These are phyloP conservation scores for Fusarium tuaranense DNA, from an alignment of 2,329 filamentous ascomycete genomes.

Conservation along the genomic window DNA sequence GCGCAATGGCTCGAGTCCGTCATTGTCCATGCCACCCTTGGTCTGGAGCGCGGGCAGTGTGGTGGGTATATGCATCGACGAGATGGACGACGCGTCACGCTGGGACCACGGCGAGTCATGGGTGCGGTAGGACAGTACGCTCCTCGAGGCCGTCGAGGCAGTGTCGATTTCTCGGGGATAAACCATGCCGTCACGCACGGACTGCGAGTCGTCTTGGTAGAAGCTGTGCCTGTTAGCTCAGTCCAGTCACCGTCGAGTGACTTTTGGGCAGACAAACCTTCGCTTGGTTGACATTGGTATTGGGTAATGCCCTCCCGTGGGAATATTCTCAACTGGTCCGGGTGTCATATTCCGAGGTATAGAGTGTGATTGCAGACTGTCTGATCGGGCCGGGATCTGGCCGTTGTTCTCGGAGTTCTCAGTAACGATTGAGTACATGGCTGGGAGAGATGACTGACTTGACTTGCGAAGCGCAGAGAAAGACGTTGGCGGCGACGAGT, in stretches of 20 bases:
- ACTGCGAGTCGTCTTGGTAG: constrained; percentile 5
- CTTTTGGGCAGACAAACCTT: constrained; percentile 4
- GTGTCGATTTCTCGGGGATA: not conserved
- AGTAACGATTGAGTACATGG: not conserved
- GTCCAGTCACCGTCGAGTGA: not conserved
- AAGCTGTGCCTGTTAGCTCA: constrained; percentile 11
- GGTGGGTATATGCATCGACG: constrained; percentile 27
- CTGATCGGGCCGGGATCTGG: constrained; percentile 3
- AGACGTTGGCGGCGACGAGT: not conserved
- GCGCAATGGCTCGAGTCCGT: constrained; percentile 33
- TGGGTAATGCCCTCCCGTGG: not conserved
- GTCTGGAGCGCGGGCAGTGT: constrained; percentile 33
- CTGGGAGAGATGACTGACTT: not conserved
- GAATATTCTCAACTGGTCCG: not conserved
- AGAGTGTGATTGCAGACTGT: not conserved
- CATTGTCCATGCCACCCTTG: constrained; percentile 31
- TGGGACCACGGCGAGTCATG: constrained; percentile 29
- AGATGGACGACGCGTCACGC: constrained; percentile 32
- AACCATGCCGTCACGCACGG: not conserved
- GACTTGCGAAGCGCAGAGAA: not conserved
- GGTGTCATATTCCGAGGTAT: not conserved
- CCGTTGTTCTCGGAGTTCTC: not conserved
- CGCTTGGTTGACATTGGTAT: not conserved
- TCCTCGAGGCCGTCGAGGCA: constrained; percentile 28
- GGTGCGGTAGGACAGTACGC: constrained; percentile 29